These are phyloP conservation scores for Botrytis medusae DNA, from an alignment of 2,329 filamentous ascomycete genomes.

Conservation along the genomic window DNA sequence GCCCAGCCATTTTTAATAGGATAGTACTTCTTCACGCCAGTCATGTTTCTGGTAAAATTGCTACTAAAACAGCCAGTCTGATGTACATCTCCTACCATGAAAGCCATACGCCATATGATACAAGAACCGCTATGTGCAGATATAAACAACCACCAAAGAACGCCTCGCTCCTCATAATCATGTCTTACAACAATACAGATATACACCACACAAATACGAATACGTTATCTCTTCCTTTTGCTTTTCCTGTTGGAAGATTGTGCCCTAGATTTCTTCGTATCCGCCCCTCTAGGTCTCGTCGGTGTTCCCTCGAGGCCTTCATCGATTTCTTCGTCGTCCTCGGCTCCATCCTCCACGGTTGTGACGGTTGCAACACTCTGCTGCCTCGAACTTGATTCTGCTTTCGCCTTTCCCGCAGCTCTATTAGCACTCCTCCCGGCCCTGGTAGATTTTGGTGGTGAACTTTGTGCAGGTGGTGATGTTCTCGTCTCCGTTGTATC, in stretches of 20 bases:
- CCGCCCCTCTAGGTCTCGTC: constrained; percentile 33
- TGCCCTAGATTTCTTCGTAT: constrained; percentile 29
- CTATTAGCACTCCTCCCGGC: constrained; percentile 40
- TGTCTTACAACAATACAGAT: neutral
- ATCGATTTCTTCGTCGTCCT: constrained; percentile 41
- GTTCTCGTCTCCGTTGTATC: constrained; percentile 51
- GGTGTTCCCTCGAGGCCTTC: constrained; percentile 39
- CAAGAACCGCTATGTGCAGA: neutral
- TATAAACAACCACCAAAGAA: neutral
- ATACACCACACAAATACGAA: neutral
- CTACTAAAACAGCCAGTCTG: neutral
- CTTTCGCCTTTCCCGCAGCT: constrained; percentile 47
- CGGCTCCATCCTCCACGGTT: constrained; percentile 40
- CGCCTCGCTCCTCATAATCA: constrained; percentile 1
- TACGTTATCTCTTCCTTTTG: constrained; percentile 34
- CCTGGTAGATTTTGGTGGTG: constrained; percentile 44
- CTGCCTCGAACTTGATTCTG: constrained; percentile 41
- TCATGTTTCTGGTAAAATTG: neutral
- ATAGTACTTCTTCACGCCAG: neutral
- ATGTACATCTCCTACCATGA: neutral
- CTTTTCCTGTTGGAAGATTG: constrained; percentile 33
- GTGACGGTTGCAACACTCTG: constrained; percentile 40
- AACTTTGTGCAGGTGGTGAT: constrained; percentile 42
- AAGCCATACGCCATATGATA: constrained; percentile 6
- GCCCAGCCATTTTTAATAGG: no score